Conservation (phyloP, 805 yeast species). For the Jamesozyma piceae region DNA sequence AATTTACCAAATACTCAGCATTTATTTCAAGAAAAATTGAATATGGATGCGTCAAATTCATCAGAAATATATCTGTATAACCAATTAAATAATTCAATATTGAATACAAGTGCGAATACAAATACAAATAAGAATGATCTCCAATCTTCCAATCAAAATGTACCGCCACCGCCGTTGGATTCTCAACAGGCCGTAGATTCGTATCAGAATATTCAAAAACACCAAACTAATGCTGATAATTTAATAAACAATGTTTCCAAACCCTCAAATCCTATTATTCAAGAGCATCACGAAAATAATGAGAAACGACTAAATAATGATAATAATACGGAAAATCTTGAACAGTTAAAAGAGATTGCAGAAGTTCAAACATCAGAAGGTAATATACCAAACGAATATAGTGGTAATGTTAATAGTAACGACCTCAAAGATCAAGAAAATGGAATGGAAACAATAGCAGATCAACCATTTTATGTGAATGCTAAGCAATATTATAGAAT, state of each 20-base stretch:
- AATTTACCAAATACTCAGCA: neutral
- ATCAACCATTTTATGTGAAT: slow-evolving; percentile 94
- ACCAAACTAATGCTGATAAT: neutral
- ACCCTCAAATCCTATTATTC: neutral
- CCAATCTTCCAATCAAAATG: neutral
- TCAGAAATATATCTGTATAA: slow-evolving; percentile 6
- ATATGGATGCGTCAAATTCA: neutral
- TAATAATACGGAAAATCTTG: too few species aligned
- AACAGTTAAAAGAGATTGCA: neutral
- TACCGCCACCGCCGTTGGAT: neutral
- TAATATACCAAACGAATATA: neutral
- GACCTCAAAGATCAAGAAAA: neutral
- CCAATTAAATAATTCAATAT: slow-evolving; percentile 3
- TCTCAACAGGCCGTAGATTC: neutral
- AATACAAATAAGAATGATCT: neutral
- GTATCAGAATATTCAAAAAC: neutral
- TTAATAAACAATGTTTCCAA: neutral
- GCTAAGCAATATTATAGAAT: slow-evolving; percentile 97
- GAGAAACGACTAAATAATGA: neutral
- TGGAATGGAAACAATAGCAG: slow-evolving; percentile 24
- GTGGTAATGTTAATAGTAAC: neutral
- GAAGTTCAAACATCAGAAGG: neutral
- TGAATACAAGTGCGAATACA: neutral
- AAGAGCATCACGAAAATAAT: neutral
- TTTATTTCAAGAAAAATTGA: slow-evolving; percentile 1